Evolutionary conservation across 345 rosid genomes (phyloP), one percentile per base, ranked within the genome.

Genomic region (Eucalyptus curtisii): DNA sequence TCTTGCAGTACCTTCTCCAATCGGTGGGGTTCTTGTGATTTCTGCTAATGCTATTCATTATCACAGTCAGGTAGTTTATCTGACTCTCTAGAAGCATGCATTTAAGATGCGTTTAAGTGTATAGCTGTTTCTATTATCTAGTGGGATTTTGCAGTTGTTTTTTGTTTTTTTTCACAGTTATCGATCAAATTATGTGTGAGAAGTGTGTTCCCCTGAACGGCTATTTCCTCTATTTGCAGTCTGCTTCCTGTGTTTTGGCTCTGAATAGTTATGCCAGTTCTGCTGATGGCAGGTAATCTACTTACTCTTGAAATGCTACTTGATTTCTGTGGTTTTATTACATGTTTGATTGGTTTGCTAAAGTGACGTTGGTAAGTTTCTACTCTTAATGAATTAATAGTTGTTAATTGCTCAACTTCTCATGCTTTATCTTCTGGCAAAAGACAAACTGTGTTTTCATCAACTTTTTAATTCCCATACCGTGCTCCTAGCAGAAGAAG

Each of bases 1-100:
- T 90, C 97, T 96, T 89, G 97, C 99, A 25, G 99, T 96, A 91
- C 99, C 99, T 87, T 95, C 98, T 15, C 99, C 99, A 87, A 95
- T 97, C 84, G 99, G 99, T 47, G 99, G 99, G 87, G 98, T 98
- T 92, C 95, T 97, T 91, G 99, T 98, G 88, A 91, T 97, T 89
- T 90, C 98, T 92, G 94, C 98, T 86, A 97, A 97, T 90, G 93
- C 95, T 86, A 94, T 98, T 89, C 99, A 97, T 91, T 98, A 97
- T 93, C 97, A 97, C 89, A 97, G 97, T 93, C 98, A 97, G 99
- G 99, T 96, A 91, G 49, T 80, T 25, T 22, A 71, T 87, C 30
- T 40, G 30, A 76, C 84, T 76, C 42, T 40, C 47, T 15, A 5
- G 47, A 40, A 76, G 47, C 15, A 1, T 37, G 47, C 82, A 40